phyloP scores from a whole-genome alignment of 768 basidiomycete genomes.

The Gymnopilus junonius region DNA sequence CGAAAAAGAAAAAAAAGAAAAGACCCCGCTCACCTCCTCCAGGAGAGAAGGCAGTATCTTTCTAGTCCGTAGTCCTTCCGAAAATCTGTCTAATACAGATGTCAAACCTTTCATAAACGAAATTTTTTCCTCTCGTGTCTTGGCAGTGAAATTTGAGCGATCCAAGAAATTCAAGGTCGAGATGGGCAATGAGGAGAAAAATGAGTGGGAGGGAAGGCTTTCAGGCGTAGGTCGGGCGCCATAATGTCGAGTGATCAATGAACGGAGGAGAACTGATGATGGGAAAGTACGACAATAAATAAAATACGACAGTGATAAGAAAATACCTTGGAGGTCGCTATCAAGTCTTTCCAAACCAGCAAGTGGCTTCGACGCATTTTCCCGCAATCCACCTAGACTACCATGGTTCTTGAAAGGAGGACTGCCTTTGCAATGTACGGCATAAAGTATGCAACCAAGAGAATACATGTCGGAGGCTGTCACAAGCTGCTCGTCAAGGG shows the following conservation, averaged over 20 bases:
- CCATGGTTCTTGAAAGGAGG: slow-evolving; percentile 90
- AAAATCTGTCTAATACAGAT: slow-evolving; percentile 81
- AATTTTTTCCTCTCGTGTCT: slow-evolving; percentile 94
- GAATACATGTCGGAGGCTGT: slow-evolving; percentile 94
- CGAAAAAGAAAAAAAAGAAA: neutral
- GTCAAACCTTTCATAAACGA: slow-evolving; percentile 93
- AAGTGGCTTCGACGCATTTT: slow-evolving; percentile 66
- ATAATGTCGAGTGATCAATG: slow-evolving; percentile 81
- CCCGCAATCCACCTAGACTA: slow-evolving; percentile 69
- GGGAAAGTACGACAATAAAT: slow-evolving; percentile 8
- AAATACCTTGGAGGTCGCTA: slow-evolving; percentile 69
- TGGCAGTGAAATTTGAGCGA: slow-evolving; percentile 92
- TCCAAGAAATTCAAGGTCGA: slow-evolving; percentile 97
- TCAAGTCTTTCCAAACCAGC: slow-evolving; percentile 70
- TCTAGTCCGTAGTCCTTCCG: slow-evolving; percentile 81
- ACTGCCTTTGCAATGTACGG: slow-evolving; percentile 86
- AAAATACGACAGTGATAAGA: neutral
- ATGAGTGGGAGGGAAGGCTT: slow-evolving; percentile 81
- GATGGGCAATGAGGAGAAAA: slow-evolving; percentile 95
- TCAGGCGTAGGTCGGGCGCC: slow-evolving; percentile 75
- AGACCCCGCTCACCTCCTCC: slow-evolving; percentile 70
- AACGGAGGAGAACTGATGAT: slow-evolving; percentile 69
- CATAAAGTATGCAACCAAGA: slow-evolving; percentile 88
- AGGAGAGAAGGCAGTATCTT: slow-evolving; percentile 92
- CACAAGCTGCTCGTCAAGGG: slow-evolving; percentile 83